Conservation (phyloP, 345 rosid genomes). For the Odontarrhena argentea region DNA sequence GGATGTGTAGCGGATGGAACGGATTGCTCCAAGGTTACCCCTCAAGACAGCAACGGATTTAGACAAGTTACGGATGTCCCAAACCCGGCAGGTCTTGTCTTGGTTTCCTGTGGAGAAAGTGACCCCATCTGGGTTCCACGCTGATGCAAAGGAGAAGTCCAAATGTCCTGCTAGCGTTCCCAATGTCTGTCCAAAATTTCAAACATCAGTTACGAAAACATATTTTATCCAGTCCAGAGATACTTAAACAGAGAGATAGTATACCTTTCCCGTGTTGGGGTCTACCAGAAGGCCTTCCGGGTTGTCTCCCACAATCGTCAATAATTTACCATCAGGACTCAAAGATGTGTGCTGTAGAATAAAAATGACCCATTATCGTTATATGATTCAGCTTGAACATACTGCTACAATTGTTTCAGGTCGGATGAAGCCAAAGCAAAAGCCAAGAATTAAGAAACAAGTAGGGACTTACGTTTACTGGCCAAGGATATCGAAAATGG, state of each 20-base stretch:
- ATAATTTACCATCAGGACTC: slow-evolving; percentile 74
- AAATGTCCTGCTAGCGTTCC: slow-evolving; percentile 56
- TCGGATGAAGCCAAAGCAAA: slow-evolving; percentile 8
- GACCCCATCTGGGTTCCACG: slow-evolving; percentile 77
- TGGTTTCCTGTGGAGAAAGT: slow-evolving; percentile 83
- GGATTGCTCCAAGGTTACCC: slow-evolving; percentile 78
- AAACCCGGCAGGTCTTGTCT: slow-evolving; percentile 74
- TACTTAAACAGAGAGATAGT: neutral
- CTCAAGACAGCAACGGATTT: slow-evolving; percentile 62
- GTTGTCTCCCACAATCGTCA: slow-evolving; percentile 73
- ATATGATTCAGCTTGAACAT: slow-evolving; percentile 9
- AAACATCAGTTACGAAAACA: slow-evolving; percentile 1
- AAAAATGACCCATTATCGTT: neutral
- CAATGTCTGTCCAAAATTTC: slow-evolving; percentile 44
- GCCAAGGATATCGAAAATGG: slow-evolving; percentile 67
- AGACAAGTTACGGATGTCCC: slow-evolving; percentile 71
- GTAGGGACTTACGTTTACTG: slow-evolving; percentile 66
- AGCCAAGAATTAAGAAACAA: neutral
- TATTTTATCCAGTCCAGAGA: neutral
- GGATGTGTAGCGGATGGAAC: slow-evolving; percentile 69
- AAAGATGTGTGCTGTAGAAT: slow-evolving; percentile 66
- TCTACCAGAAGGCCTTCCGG: slow-evolving; percentile 71
- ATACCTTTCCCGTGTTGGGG: slow-evolving; percentile 68
- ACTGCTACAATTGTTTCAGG: neutral
- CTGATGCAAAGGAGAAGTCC: slow-evolving; percentile 83